These are phyloP conservation scores for Fraxinus latifolia DNA, from an alignment of 305 asterid genomes.

Conservation along the genomic window DNA sequence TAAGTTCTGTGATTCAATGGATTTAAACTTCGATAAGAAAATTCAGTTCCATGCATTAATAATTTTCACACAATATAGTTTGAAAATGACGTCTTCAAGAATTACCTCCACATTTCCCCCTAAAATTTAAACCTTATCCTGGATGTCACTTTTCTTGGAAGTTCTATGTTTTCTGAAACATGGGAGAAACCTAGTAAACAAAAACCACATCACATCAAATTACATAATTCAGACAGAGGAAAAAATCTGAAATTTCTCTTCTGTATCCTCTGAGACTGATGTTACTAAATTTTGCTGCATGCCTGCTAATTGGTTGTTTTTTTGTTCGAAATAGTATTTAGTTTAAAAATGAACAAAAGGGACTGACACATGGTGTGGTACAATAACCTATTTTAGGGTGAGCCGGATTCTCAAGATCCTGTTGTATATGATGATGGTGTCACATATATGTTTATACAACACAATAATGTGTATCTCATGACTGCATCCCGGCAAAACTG, in stretches of 20 bases:
- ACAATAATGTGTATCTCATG: constrained; percentile 89
- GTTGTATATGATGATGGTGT: constrained; percentile 78
- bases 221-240: neutral
- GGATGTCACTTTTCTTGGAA: neutral
- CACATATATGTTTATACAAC: constrained; percentile 91
- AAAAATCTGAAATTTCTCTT: neutral
- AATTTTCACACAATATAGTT: neutral
- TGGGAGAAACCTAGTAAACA: neutral
- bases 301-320: neutral
- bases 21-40: neutral
- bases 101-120: neutral
- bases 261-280: neutral
- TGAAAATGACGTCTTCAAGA: neutral
- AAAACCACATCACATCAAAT: neutral
- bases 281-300: neutral
- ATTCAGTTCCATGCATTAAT: neutral
- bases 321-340: neutral
- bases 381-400: constrained; percentile 52
- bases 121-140: neutral
- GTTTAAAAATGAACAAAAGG: neutral
- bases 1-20: neutral
- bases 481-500: constrained; percentile 88
- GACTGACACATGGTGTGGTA: neutral
- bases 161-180: neutral
- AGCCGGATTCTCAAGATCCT: constrained; percentile 80